Evolutionary conservation across 306 rosid species (phyloP).

Genomic region (Nissolia schottii): DNA sequence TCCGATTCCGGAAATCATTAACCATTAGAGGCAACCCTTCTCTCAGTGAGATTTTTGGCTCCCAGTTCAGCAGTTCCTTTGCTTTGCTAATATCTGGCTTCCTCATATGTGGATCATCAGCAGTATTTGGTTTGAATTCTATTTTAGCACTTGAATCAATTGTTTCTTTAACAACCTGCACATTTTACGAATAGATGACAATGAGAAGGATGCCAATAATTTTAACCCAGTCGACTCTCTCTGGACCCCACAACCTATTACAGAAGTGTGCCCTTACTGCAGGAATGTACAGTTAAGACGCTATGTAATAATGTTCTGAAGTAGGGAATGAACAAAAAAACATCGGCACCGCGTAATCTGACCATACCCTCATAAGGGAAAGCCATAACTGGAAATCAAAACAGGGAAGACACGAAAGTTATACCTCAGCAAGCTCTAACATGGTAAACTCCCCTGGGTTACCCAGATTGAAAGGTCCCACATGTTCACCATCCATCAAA

Average conservation of each 20-base stretch:
- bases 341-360: not conserved
- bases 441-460: constrained; percentile 98
- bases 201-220: constrained; percentile 5
- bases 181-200: constrained; percentile 19
- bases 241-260: not conserved
- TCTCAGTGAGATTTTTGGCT: constrained; percentile 75
- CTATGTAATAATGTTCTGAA: not conserved
- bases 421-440: constrained; percentile 94
- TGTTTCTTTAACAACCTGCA: constrained; percentile 89
- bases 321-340: constrained; percentile 15
- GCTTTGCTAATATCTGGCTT: constrained; percentile 97
- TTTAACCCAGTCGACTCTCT: not conserved
- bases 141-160: constrained; percentile 91
- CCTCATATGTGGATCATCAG: constrained; percentile 99
- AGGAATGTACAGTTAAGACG: not conserved
- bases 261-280: not conserved
- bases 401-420: constrained; percentile 8
- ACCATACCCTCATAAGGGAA: not conserved
- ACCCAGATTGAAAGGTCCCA: constrained; percentile 95
- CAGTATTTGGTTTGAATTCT: constrained; percentile 89
- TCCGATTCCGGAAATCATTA: constrained; percentile 87
- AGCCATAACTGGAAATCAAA: not conserved
- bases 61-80: constrained; percentile 91
- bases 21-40: constrained; percentile 99
- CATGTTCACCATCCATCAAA: constrained; percentile 86